Evolutionary conservation across 1,284 basidiomycete species (phyloP).

Genomic region (Takashimella tepidaria): DNA sequence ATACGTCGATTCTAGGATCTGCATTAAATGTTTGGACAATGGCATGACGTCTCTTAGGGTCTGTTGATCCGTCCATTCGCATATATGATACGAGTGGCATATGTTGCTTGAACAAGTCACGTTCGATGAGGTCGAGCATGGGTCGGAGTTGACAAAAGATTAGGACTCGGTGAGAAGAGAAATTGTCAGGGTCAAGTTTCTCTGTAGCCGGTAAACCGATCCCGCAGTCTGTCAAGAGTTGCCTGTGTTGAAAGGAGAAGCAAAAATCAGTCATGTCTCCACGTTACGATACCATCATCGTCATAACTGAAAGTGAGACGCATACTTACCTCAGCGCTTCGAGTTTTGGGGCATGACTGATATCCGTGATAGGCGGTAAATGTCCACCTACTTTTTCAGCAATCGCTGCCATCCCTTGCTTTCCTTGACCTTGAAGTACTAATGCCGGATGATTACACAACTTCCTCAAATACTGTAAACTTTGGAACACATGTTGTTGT

Average conservation of each 20-base stretch:
- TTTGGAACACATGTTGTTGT: conserved; percentile 90
- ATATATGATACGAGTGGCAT: conserved; percentile 98
- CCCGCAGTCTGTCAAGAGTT: conserved; percentile 90
- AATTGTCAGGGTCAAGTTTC: conserved; percentile 47
- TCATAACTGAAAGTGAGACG: too few species aligned
- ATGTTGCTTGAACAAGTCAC: conserved; percentile 78
- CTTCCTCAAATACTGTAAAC: conserved; percentile 93
- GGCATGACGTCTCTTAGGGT: conserved; percentile 83
- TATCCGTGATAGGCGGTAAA: conserved; percentile 58
- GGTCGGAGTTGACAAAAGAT: conserved; percentile 99
- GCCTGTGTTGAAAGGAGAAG: conserved; percentile 59
- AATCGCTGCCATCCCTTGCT: conserved; percentile 59
- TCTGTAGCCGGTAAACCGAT: conserved; percentile 61
- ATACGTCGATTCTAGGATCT: conserved; percentile 94
- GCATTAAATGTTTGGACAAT: conserved; percentile 97
- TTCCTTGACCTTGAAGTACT: conserved; percentile 68
- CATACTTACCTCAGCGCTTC: conserved; percentile 74
- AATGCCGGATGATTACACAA: conserved; percentile 95
- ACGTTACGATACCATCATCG: too few species aligned
- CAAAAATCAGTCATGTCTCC: not conserved
- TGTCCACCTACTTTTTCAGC: conserved; percentile 54
- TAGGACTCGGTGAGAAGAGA: conserved; percentile 84
- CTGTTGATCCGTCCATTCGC: conserved; percentile 89
- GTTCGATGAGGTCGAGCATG: conserved; percentile 98
- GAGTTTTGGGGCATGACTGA: conserved; percentile 90